phyloP scores from a whole-genome alignment of 495 filamentous ascomycete species.

The Daldinia grandis region DNA sequence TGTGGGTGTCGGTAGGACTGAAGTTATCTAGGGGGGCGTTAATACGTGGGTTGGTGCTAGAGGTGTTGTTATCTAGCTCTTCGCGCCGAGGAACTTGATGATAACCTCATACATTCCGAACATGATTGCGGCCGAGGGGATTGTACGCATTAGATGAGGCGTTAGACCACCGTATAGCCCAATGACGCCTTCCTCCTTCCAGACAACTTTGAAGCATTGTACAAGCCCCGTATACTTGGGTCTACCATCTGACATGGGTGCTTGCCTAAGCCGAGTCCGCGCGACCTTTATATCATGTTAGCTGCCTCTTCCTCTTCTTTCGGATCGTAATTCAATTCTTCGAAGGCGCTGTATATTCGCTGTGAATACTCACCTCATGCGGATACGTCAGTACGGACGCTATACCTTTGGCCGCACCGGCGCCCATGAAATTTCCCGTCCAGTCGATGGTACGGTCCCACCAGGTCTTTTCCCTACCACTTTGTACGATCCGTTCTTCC shows the following conservation, averaged over 20 bases:
- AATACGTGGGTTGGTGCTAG: neutral
- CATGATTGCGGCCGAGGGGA: slow-evolving; percentile 89
- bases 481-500: slow-evolving; percentile 61
- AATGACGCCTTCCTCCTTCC: slow-evolving; percentile 83
- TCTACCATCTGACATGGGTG: slow-evolving; percentile 73
- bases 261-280: slow-evolving; percentile 81
- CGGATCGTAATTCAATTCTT: neutral
- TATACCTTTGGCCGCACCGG: slow-evolving; percentile 81
- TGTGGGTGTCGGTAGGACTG: neutral
- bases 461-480: slow-evolving; percentile 61
- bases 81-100: slow-evolving; percentile 63
- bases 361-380: slow-evolving; percentile 71
- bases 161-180: slow-evolving; percentile 86
- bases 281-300: slow-evolving; percentile 64
- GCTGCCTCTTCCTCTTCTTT: neutral
- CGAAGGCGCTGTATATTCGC: neutral
- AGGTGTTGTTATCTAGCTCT: slow-evolving; percentile 37
- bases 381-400: slow-evolving; percentile 85
- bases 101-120: slow-evolving; percentile 92
- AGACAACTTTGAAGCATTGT: slow-evolving; percentile 83
- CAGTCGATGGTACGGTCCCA: slow-evolving; percentile 73
- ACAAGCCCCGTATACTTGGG: slow-evolving; percentile 83
- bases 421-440: slow-evolving; percentile 77
- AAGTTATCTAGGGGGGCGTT: neutral
- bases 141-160: slow-evolving; percentile 84